phyloP scores from a whole-genome alignment of 1,284 basidiomycete species.

The Anthracocystis setariae region DNA sequence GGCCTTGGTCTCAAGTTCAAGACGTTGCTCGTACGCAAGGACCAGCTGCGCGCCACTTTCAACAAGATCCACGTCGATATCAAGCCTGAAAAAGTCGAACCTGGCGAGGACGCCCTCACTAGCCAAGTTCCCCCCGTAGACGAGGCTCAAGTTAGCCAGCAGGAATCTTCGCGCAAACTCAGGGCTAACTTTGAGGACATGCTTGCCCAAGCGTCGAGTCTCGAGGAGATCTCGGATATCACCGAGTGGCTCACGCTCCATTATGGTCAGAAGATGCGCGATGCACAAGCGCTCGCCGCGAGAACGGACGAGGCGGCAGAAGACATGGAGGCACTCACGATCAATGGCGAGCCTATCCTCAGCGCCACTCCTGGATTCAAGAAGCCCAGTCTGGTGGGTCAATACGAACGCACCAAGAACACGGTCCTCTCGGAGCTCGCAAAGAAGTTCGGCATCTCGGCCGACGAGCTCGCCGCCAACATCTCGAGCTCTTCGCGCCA shows the following conservation, averaged over 20 bases:
- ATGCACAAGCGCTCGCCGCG: constrained; percentile 72
- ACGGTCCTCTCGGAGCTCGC: constrained; percentile 80
- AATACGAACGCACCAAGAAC: constrained; percentile 85
- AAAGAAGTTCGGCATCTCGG: constrained; percentile 80
- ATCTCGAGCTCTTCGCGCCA: constrained; percentile 73
- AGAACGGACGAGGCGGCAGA: constrained; percentile 74
- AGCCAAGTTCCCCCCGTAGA: constrained; percentile 7
- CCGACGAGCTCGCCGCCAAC: constrained; percentile 83
- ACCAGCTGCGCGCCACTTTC: constrained; percentile 59
- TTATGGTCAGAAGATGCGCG: constrained; percentile 71
- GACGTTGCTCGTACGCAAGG: constrained; percentile 59
- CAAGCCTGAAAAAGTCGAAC: constrained; percentile 70
- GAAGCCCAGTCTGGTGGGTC: constrained; percentile 83
- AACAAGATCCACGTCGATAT: constrained; percentile 70
- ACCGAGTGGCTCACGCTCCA: constrained; percentile 90
- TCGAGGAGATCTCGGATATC: constrained; percentile 90
- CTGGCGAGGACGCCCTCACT: constrained; percentile 78
- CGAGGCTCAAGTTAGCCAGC: constrained; percentile 4
- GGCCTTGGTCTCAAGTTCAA: constrained; percentile 71
- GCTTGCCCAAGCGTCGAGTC: constrained; percentile 70
- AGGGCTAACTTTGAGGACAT: constrained; percentile 51
- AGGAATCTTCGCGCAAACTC: constrained; percentile 21
- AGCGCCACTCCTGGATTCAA: constrained; percentile 73
- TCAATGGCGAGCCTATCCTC: constrained; percentile 38
- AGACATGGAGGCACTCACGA: constrained; percentile 66